Percentiles rank a stretch among this genome's conserved stretches.
phyloP scores from a whole-genome alignment of 2,329 filamentous ascomycete species.

The Aschersonia sp. region DNA sequence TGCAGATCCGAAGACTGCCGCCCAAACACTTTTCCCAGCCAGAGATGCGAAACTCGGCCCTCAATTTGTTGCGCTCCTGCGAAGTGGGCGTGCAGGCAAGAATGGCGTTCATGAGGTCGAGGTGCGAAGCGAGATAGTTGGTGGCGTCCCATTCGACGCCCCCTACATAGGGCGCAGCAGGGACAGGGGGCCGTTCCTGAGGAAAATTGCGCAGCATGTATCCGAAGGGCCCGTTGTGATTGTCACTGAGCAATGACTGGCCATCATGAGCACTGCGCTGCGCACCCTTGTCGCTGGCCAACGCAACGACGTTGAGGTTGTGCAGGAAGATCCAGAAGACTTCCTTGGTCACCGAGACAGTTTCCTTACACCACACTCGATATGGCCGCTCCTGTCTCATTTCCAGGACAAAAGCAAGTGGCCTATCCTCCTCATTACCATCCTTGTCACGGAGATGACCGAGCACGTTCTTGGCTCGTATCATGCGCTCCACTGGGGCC shows the following conservation, averaged over 20 bases:
- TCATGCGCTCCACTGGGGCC: slow-evolving; percentile 42
- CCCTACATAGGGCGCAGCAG: slow-evolving; percentile 88
- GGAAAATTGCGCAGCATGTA: slow-evolving; percentile 68
- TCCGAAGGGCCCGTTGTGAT: slow-evolving; percentile 28
- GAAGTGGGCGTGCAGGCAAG: slow-evolving; percentile 62
- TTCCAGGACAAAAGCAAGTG: slow-evolving; percentile 73
- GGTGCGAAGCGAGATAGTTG: slow-evolving; percentile 83
- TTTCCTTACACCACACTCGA: slow-evolving; percentile 86
- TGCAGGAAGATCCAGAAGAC: slow-evolving; percentile 99
- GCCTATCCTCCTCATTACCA: slow-evolving; percentile 59
- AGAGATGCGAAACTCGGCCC: slow-evolving; percentile 64
- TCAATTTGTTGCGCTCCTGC: slow-evolving; percentile 60
- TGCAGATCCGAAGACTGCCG: slow-evolving; percentile 72
- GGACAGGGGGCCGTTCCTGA: slow-evolving; percentile 72
- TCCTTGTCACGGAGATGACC: slow-evolving; percentile 67
- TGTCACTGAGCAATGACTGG: background rate
- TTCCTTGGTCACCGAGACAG: slow-evolving; percentile 86
- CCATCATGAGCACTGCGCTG: slow-evolving; percentile 4
- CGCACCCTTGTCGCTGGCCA: slow-evolving; percentile 30
- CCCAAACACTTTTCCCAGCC: slow-evolving; percentile 90
- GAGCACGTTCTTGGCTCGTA: slow-evolving; percentile 60
- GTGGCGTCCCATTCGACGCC: slow-evolving; percentile 98
- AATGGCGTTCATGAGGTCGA: slow-evolving; percentile 86
- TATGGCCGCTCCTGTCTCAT: slow-evolving; percentile 84
- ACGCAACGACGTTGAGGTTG: slow-evolving; percentile 72